phyloP scores from a whole-genome alignment of 352 stramenopile species.

The Elongisporangium senticosum region DNA sequence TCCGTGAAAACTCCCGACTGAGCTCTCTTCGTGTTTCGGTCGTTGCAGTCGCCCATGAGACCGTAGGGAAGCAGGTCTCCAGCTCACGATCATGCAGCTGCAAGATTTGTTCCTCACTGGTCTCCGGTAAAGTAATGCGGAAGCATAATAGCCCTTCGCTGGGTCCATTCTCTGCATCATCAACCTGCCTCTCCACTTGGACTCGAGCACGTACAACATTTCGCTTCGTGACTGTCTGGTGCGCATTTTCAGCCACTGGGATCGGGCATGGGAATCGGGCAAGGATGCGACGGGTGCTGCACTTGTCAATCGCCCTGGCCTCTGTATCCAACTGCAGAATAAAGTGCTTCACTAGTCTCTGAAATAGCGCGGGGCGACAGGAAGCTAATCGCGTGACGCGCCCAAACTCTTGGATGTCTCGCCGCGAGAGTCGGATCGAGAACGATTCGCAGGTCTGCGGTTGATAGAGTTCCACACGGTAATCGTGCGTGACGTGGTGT shows the following conservation, averaged over 20 bases:
- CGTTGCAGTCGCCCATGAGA: slow-evolving; percentile 29
- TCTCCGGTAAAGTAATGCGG: slow-evolving; percentile 42
- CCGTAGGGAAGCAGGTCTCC: slow-evolving; percentile 35
- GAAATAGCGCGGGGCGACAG: not conserved
- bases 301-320: slow-evolving; percentile 1
- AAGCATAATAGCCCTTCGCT: slow-evolving; percentile 17
- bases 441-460: slow-evolving; percentile 23
- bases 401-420: slow-evolving; percentile 25
- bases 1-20: slow-evolving; percentile 20
- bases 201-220: slow-evolving; percentile 40
- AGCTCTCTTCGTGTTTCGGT: slow-evolving; percentile 8
- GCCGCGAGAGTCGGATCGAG: slow-evolving; percentile 7
- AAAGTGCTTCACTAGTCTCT: slow-evolving; percentile 18
- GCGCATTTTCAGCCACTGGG: slow-evolving; percentile 21
- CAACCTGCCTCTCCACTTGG: slow-evolving; percentile 38
- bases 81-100: slow-evolving; percentile 41
- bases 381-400: slow-evolving; percentile 7
- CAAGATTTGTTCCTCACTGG: slow-evolving; percentile 46
- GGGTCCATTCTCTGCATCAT: not conserved
- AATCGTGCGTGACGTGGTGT: slow-evolving; percentile 13
- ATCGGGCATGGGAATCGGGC: slow-evolving; percentile 41
- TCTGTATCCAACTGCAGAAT: slow-evolving; percentile 18
- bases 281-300: slow-evolving; percentile 18
- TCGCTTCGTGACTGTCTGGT: slow-evolving; percentile 34
- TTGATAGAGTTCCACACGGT: slow-evolving; percentile 31